Evolutionary conservation across 805 yeast species (phyloP).

Genomic region (Candida maesae): DNA sequence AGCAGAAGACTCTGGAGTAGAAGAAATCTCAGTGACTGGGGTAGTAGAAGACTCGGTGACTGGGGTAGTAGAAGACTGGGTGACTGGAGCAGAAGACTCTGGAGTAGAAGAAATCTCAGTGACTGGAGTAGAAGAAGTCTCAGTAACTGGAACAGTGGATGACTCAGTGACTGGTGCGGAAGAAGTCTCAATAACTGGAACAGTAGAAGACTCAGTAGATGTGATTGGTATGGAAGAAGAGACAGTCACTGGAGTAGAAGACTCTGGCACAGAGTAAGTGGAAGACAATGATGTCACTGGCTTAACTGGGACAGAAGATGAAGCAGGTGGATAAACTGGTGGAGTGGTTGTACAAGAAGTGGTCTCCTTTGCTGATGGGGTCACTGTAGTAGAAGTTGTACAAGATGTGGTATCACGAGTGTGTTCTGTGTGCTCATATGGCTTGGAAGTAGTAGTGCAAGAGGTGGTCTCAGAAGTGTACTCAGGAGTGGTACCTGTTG

Average conservation of each 20-base stretch:
- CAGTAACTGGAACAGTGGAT: neutral
- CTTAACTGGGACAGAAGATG: no score
- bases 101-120: neutral
- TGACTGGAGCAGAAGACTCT: conserved; percentile 1
- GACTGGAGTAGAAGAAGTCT: neutral
- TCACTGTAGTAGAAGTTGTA: neutral
- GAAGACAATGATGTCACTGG: neutral
- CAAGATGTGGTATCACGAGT: neutral
- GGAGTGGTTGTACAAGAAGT: neutral
- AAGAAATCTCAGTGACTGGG: neutral
- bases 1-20: neutral
- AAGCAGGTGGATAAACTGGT: no score
- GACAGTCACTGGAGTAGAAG: neutral
- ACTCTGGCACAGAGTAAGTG: neutral
- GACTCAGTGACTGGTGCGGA: neutral
- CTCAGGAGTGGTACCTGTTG: conserved; percentile 21
- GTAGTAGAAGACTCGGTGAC: neutral
- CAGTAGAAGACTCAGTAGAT: neutral
- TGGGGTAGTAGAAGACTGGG: no score
- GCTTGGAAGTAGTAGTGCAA: neutral
- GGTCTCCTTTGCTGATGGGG: neutral
- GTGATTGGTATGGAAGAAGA: neutral
- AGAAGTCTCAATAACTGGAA: neutral
- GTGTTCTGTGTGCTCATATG: neutral
- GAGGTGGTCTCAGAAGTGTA: neutral